Evolutionary conservation across 306 rosid genomes (phyloP).

Genomic region (Castanea crenata): DNA sequence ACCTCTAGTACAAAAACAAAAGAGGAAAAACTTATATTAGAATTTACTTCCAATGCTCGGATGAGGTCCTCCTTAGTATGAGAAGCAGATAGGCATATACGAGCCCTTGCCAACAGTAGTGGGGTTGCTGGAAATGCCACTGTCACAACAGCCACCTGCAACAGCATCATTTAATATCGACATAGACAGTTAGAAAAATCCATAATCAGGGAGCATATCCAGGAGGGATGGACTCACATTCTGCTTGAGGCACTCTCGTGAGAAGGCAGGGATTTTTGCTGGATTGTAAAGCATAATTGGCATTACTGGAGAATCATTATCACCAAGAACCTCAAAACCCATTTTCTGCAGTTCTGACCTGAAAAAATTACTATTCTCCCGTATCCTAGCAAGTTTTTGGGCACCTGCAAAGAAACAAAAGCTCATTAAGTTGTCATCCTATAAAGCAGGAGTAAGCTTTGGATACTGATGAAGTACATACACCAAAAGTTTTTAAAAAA

Average conservation of each 20-base stretch:
- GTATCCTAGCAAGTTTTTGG: constrained; percentile 72
- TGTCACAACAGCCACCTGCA: constrained; percentile 82
- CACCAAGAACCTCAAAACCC: constrained; percentile 85
- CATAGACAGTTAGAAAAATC: background rate
- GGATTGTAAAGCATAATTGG: constrained; percentile 93
- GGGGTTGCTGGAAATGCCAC: constrained; percentile 97
- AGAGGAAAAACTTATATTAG: too few relatives aligned
- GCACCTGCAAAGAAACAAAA: constrained; percentile 46
- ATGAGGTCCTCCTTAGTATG: constrained; percentile 82
- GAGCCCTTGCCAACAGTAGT: constrained; percentile 82
- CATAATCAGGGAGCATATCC: background rate
- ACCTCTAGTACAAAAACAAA: too few relatives aligned
- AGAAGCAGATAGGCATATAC: constrained; percentile 87
- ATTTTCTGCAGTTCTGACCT: constrained; percentile 85
- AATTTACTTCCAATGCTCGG: constrained; percentile 66
- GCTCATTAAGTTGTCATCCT: background rate
- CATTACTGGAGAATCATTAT: constrained; percentile 79
- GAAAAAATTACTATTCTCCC: constrained; percentile 86
- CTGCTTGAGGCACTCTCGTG: constrained; percentile 82
- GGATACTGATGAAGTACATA: background rate
- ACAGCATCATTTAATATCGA: background rate
- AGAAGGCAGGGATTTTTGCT: constrained; percentile 85
- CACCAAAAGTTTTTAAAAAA: background rate
- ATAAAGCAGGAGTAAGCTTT: background rate
- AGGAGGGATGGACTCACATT: constrained; percentile 46